These are phyloP conservation scores for Sporothrix pseudoabietina DNA, from an alignment of 2,329 filamentous ascomycete genomes.

Conservation along the genomic window DNA sequence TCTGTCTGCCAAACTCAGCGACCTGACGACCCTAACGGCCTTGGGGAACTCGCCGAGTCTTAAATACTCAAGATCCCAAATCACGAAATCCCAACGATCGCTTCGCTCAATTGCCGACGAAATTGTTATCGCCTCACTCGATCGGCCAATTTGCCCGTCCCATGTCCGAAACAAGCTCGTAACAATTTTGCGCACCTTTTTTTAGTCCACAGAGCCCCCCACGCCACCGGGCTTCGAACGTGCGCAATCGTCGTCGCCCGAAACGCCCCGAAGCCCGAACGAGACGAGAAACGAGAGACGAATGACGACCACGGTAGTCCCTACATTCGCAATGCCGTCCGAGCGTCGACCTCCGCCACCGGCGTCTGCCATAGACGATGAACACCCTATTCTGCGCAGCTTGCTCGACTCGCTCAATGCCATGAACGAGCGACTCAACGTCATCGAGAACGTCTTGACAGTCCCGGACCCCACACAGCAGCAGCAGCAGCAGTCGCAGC, in stretches of 20 bases:
- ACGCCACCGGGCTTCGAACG: background rate
- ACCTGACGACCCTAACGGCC: background rate
- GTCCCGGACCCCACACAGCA: conserved; percentile 23
- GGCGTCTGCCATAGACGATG: conserved; percentile 28
- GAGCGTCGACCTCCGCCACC: background rate
- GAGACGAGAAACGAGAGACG: background rate
- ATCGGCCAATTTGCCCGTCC: background rate
- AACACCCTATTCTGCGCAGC: conserved; percentile 31
- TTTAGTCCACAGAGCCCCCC: background rate
- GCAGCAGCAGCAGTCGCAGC: background rate
- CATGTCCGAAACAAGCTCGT: conserved; percentile 22
- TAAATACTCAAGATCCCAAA: background rate
- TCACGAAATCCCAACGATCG: background rate
- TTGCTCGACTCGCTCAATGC: conserved; percentile 39
- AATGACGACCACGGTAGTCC: background rate
- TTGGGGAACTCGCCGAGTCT: background rate
- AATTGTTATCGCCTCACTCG: background rate
- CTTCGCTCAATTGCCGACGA: background rate
- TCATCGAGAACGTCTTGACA: conserved; percentile 38
- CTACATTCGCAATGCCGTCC: background rate
- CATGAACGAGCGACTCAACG: conserved; percentile 40
- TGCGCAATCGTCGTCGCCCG: background rate
- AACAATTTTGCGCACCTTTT: background rate
- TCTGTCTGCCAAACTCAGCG: background rate
- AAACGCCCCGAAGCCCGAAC: background rate